A percentile compares a stretch with the other conserved stretches of the same genome.
Evolutionary conservation across 164 flowering plant genomes (phyloP).

Genomic region (Houttuynia cordata): DNA sequence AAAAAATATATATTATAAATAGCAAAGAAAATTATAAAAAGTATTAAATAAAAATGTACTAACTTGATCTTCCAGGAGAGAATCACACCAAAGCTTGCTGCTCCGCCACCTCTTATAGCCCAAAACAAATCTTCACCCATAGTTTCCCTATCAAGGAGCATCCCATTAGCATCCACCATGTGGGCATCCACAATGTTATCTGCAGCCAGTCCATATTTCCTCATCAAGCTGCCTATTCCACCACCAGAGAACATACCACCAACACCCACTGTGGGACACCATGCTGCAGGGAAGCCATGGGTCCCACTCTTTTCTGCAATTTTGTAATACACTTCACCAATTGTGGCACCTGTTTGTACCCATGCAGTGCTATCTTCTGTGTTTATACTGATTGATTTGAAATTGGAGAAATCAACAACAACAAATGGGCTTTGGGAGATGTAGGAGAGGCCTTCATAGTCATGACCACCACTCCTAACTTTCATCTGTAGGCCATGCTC

Average conservation of each 20-base stretch:
- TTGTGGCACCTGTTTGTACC: slow-evolving; percentile 4
- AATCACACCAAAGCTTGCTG: slow-evolving; percentile 9
- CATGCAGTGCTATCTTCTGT: slow-evolving; percentile 1
- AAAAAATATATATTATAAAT: too few relatives aligned
- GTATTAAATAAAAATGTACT: too few relatives aligned
- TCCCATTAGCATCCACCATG: slow-evolving; percentile 1
- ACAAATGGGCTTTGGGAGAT: not conserved
- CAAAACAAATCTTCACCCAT: slow-evolving; percentile 21
- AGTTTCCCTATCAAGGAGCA: slow-evolving; percentile 7
- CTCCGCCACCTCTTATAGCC: slow-evolving; percentile 16
- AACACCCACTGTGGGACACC: slow-evolving; percentile 1
- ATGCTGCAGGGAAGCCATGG: slow-evolving; percentile 6
- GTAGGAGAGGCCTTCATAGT: slow-evolving; percentile 12
- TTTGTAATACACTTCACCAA: slow-evolving; percentile 5
- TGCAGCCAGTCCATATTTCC: slow-evolving; percentile 7
- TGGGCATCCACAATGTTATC: slow-evolving; percentile 11
- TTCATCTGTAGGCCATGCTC: slow-evolving; percentile 10
- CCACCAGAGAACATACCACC: slow-evolving; percentile 6
- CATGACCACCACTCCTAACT: slow-evolving; percentile 25
- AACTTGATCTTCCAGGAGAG: slow-evolving; percentile 4
- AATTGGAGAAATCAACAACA: not conserved
- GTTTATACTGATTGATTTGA: slow-evolving; percentile 2
- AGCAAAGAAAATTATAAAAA: too few relatives aligned
- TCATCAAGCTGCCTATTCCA: slow-evolving; percentile 5
- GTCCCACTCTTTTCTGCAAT: slow-evolving; percentile 6